Conservation (phyloP, 164 flowering plant genomes). For the Protea cynaroides region DNA sequence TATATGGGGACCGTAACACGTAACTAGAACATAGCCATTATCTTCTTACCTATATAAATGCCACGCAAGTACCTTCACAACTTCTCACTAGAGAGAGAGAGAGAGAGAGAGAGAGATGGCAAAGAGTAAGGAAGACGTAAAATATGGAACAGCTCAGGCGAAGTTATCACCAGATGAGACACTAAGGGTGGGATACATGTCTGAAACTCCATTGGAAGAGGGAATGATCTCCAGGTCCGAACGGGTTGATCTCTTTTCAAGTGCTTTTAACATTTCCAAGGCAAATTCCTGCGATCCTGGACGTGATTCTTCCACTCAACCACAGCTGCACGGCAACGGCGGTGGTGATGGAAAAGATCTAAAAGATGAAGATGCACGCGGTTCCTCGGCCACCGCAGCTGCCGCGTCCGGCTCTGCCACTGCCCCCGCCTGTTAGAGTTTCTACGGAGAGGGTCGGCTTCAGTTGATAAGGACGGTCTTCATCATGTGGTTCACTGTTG, state of each 20-base stretch:
- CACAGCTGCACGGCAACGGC: neutral
- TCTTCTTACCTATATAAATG: too few relatives aligned
- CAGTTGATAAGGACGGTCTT: too few relatives aligned
- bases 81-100: too few relatives aligned
- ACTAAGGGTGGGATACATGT: conserved; percentile 35
- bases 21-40: too few relatives aligned
- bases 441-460: too few relatives aligned
- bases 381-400: too few relatives aligned
- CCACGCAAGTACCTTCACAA: too few relatives aligned
- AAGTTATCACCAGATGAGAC: conserved; percentile 39
- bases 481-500: too few relatives aligned
- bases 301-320: neutral
- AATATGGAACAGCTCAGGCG: conserved; percentile 47
- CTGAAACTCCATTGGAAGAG: conserved; percentile 52
- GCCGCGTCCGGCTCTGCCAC: too few relatives aligned
- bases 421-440: too few relatives aligned
- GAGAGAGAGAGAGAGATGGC: conserved; percentile 7
- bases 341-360: neutral
- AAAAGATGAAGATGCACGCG: too few relatives aligned
- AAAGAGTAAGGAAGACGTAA: conserved; percentile 45
- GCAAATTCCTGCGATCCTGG: neutral
- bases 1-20: too few relatives aligned
- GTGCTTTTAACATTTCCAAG: conserved; percentile 24
- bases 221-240: conserved; percentile 61
- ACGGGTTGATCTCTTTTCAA: conserved; percentile 42